A percentile compares a stretch with the other conserved stretches of the same genome.
phyloP scores from a whole-genome alignment of 2,329 filamentous ascomycete species.

The Aspergillus calidoustus region DNA sequence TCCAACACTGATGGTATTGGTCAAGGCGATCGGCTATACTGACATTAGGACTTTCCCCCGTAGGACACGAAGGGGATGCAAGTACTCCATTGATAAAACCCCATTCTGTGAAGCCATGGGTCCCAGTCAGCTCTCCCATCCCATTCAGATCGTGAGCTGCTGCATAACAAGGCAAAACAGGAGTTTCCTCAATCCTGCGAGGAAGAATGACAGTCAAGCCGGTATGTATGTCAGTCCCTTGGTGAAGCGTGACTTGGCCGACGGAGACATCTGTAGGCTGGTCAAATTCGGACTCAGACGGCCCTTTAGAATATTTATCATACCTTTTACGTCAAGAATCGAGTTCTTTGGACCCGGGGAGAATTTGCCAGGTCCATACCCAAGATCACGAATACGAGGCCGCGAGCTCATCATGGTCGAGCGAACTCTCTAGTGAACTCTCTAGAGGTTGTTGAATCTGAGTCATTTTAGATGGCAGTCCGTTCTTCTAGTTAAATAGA shows the following conservation, averaged over 20 bases:
- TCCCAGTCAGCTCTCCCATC: slow-evolving; percentile 4
- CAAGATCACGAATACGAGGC: slow-evolving; percentile 6
- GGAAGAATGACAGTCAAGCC: background rate
- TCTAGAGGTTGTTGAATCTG: background rate
- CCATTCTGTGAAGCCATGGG: slow-evolving; percentile 6
- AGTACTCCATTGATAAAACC: background rate
- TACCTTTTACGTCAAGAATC: background rate
- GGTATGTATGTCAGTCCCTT: background rate
- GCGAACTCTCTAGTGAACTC: too few species aligned
- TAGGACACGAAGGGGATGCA: background rate
- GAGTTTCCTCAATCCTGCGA: background rate
- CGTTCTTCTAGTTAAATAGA: background rate
- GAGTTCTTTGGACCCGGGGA: slow-evolving; percentile 2
- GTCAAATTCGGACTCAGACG: background rate
- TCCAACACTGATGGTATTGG: background rate
- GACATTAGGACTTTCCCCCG: background rate
- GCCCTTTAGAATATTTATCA: background rate
- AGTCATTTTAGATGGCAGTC: background rate
- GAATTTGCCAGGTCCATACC: slow-evolving; percentile 3
- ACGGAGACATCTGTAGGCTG: background rate
- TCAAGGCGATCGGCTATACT: slow-evolving; percentile 1
- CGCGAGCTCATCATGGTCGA: background rate
- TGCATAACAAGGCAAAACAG: background rate
- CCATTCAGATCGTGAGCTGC: slow-evolving; percentile 1
- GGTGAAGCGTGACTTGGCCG: slow-evolving; percentile 4